Conservation (phyloP, 1,284 basidiomycete species). For the Naganishia sp. region DNA sequence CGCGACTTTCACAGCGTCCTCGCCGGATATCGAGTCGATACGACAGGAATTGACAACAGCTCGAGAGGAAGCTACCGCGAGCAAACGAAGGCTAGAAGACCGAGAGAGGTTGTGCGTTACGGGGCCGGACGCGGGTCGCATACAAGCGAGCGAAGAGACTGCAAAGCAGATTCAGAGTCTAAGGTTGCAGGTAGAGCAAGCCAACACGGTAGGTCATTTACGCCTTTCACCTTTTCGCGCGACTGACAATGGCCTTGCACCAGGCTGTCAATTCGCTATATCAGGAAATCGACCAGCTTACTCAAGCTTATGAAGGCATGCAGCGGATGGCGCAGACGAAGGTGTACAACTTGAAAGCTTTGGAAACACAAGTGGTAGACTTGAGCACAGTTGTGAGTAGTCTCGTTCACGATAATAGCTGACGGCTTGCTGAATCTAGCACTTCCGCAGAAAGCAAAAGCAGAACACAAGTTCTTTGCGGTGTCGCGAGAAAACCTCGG, state of each 20-base stretch:
- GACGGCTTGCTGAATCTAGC: constrained; percentile 10
- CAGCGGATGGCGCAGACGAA: constrained; percentile 81
- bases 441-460: constrained; percentile 71
- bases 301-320: constrained; percentile 81
- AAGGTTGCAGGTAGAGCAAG: constrained; percentile 55
- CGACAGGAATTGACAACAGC: constrained; percentile 40
- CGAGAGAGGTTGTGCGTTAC: constrained; percentile 19
- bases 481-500: constrained; percentile 75
- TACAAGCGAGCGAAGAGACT: constrained; percentile 63
- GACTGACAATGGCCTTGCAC: constrained; percentile 3
- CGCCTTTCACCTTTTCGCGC: background rate
- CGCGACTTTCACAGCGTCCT: constrained; percentile 21
- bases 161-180: constrained; percentile 65
- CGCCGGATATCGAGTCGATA: constrained; percentile 10
- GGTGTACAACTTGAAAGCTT: constrained; percentile 72
- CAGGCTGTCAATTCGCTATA: constrained; percentile 77
- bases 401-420: background rate
- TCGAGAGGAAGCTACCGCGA: constrained; percentile 60
- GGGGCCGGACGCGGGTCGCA: constrained; percentile 62
- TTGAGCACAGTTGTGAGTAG: constrained; percentile 63
- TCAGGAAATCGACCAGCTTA: constrained; percentile 81
- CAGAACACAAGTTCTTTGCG: constrained; percentile 91
- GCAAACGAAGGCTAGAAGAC: constrained; percentile 60
- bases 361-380: constrained; percentile 75
- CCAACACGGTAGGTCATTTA: constrained; percentile 52